Conservation (phyloP, 2,329 filamentous ascomycete species). For the Gaeumannomyces sp. region DNA sequence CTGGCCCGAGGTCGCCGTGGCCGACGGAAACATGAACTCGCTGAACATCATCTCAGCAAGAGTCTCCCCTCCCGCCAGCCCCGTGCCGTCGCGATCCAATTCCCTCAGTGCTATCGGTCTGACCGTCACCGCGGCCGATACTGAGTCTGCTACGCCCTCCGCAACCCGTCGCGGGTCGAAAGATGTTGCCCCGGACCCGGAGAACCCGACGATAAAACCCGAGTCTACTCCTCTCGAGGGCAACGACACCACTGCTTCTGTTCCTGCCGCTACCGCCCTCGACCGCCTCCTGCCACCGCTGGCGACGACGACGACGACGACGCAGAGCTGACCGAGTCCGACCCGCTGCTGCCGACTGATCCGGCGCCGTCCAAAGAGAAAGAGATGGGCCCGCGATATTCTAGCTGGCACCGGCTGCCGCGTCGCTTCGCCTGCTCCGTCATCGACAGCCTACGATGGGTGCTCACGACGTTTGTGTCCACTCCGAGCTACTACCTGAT, state of each 20-base stretch:
- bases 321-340: slow-evolving; percentile 13
- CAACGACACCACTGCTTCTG: slow-evolving; percentile 8
- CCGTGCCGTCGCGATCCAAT: slow-evolving; percentile 52
- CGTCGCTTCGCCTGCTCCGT: slow-evolving; percentile 66
- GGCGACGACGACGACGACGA: slow-evolving; percentile 19
- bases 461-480: slow-evolving; percentile 65
- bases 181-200: slow-evolving; percentile 24
- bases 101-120: slow-evolving; percentile 50
- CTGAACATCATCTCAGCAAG: slow-evolving; percentile 87
- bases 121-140: slow-evolving; percentile 34
- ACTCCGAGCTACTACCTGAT: slow-evolving; percentile 78
- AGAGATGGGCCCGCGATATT: slow-evolving; percentile 30
- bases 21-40: slow-evolving; percentile 77
- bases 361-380: slow-evolving; percentile 24
- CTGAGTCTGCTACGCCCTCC: slow-evolving; percentile 28
- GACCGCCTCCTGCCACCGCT: no score
- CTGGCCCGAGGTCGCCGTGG: slow-evolving; percentile 33
- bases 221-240: slow-evolving; percentile 25
- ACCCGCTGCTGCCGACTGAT: slow-evolving; percentile 49
- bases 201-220: slow-evolving; percentile 24
- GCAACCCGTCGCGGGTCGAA: slow-evolving; percentile 23
- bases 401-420: slow-evolving; percentile 53
- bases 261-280: background rate
- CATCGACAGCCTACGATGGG: slow-evolving; percentile 68
- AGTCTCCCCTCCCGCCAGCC: slow-evolving; percentile 58